Evolutionary conservation across 352 stramenopile genomes (phyloP).

Genomic region (Globisporangium iwayamae): DNA sequence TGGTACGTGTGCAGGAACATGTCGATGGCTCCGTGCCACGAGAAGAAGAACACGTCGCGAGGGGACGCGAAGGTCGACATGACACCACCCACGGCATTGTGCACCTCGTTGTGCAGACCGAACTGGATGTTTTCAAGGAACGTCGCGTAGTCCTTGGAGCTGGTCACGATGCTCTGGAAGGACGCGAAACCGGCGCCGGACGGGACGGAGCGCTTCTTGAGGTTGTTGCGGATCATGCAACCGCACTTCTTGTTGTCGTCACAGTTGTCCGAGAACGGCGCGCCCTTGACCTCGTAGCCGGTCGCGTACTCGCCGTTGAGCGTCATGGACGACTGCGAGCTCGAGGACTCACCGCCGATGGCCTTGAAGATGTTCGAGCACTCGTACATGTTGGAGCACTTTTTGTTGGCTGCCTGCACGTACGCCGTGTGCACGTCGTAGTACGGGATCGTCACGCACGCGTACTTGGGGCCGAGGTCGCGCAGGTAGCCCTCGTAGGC

Average conservation of each 20-base stretch:
- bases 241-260: constrained; percentile 40
- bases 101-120: constrained; percentile 59
- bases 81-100: constrained; percentile 44
- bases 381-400: constrained; percentile 58
- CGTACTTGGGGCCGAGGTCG: constrained; percentile 46
- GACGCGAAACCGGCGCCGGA: constrained; percentile 42
- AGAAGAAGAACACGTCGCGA: constrained; percentile 66
- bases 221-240: constrained; percentile 38
- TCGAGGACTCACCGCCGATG: constrained; percentile 12
- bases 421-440: constrained; percentile 75
- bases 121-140: constrained; percentile 61
- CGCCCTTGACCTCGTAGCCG: constrained; percentile 30
- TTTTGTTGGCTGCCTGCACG: constrained; percentile 34
- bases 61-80: constrained; percentile 50
- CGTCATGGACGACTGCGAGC: constrained; percentile 14
- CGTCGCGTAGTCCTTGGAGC: constrained; percentile 46
- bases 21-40: constrained; percentile 60
- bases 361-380: constrained; percentile 54
- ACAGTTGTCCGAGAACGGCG: constrained; percentile 32
- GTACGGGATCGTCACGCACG: constrained; percentile 70
- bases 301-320: constrained; percentile 29
- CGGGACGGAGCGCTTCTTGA: constrained; percentile 33
- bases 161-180: constrained; percentile 49
- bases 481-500: constrained; percentile 65
- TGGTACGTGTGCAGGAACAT: constrained; percentile 69